Evolutionary conservation across 176 grass and related monocot genomes (phyloP).

Genomic region (Stipa capillata): DNA sequence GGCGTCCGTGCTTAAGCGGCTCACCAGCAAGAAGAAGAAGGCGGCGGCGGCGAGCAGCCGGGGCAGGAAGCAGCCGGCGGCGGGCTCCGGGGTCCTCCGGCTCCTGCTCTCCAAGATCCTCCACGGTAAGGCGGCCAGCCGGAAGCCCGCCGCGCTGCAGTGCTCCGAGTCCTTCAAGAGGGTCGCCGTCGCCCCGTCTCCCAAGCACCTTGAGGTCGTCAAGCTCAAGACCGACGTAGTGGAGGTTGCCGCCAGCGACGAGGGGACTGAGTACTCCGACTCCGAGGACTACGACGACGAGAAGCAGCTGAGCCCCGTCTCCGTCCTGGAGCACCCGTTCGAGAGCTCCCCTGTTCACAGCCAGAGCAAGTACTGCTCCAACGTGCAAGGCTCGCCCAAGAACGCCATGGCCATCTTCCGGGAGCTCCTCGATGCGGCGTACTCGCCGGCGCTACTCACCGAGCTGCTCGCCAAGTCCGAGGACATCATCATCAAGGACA

Average conservation of each 20-base stretch:
- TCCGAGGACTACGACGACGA: conserved; percentile 29
- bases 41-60: not conserved
- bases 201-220: not conserved
- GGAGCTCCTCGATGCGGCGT: conserved; percentile 60
- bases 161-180: conserved; percentile 30
- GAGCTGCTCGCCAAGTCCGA: conserved; percentile 30
- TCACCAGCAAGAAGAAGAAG: conserved; percentile 30
- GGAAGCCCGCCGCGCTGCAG: conserved; percentile 35
- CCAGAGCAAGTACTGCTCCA: conserved; percentile 22
- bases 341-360: conserved; percentile 37
- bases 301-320: conserved; percentile 75
- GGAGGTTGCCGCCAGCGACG: not conserved
- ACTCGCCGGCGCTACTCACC: conserved; percentile 42
- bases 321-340: conserved; percentile 69
- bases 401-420: conserved; percentile 49
- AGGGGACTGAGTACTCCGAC: not conserved
- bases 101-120: conserved; percentile 58
- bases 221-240: conserved; percentile 5
- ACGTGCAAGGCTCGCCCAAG: not conserved
- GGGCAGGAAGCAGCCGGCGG: not conserved
- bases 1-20: conserved; percentile 23
- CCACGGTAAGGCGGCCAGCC: not conserved
- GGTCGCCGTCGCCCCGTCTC: not conserved
- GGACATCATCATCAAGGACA: not conserved
- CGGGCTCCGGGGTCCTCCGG: conserved; percentile 11